A percentile compares a stretch with the other conserved stretches of the same genome.
These are phyloP conservation scores for Xylaria digitata DNA, from an alignment of 2,329 filamentous ascomycete species.

Conservation along the genomic window DNA sequence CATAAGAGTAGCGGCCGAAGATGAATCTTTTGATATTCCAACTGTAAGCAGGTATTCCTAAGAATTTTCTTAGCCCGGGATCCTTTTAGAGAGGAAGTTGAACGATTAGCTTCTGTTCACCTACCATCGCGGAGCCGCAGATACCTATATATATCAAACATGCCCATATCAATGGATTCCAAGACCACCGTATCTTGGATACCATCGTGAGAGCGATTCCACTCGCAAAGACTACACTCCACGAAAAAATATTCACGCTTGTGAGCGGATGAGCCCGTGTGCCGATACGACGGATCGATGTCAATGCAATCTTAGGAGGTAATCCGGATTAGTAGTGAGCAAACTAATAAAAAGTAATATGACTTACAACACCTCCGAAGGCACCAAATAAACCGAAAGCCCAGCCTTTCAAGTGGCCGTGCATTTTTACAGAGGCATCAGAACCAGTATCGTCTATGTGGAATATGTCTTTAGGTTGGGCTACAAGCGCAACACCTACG, in stretches of 20 bases:
- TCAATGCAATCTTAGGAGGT: slow-evolving; percentile 1
- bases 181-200: neutral
- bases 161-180: neutral
- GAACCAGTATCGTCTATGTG: neutral
- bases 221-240: slow-evolving; percentile 1
- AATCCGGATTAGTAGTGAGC: neutral
- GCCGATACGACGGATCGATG: slow-evolving; percentile 4
- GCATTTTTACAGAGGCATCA: neutral
- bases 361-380: slow-evolving; percentile 4
- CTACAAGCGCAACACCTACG: neutral
- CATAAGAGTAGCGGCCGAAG: slow-evolving; percentile 4
- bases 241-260: slow-evolving; percentile 6
- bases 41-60: slow-evolving; percentile 6
- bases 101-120: neutral
- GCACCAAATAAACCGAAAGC: neutral
- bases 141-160: slow-evolving; percentile 4
- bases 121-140: slow-evolving; percentile 4
- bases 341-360: neutral
- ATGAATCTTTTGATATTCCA: slow-evolving; percentile 5
- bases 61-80: neutral
- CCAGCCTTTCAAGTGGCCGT: neutral
- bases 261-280: slow-evolving; percentile 1
- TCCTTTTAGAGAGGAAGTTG: neutral
- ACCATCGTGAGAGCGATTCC: slow-evolving; percentile 4
- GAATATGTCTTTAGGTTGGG: slow-evolving; percentile 1